Conservation (phyloP, 345 rosid species). For the Passiflora organensis region DNA sequence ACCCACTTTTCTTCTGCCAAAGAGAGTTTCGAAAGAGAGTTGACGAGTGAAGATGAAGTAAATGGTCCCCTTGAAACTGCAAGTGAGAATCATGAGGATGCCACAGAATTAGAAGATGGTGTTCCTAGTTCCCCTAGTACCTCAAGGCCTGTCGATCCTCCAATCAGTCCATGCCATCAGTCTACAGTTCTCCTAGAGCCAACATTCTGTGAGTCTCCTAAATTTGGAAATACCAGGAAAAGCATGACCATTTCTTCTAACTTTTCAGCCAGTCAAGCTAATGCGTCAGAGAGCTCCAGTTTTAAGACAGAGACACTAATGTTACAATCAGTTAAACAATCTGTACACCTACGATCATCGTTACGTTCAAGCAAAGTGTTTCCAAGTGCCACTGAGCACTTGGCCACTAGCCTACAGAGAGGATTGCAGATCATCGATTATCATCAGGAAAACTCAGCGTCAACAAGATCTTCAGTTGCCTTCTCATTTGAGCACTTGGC, state of each 20-base stretch:
- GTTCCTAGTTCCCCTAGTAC: slow-evolving; percentile 14
- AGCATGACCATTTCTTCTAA: slow-evolving; percentile 51
- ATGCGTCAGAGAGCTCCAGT: slow-evolving; percentile 38
- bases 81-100: slow-evolving; percentile 34
- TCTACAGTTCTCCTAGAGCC: slow-evolving; percentile 73
- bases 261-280: slow-evolving; percentile 45
- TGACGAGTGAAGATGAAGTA: slow-evolving; percentile 53
- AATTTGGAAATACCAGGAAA: slow-evolving; percentile 64
- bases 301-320: slow-evolving; percentile 19
- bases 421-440: slow-evolving; percentile 79
- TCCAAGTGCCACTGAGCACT: slow-evolving; percentile 64
- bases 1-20: slow-evolving; percentile 50
- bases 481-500: slow-evolving; percentile 77
- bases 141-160: slow-evolving; percentile 31
- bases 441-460: slow-evolving; percentile 51
- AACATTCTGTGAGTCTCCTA: slow-evolving; percentile 80
- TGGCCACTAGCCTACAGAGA: slow-evolving; percentile 91
- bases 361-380: slow-evolving; percentile 65
- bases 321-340: slow-evolving; percentile 36
- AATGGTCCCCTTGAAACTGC: slow-evolving; percentile 42
- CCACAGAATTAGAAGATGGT: slow-evolving; percentile 23
- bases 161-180: slow-evolving; percentile 41
- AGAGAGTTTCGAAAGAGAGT: slow-evolving; percentile 61
- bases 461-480: slow-evolving; percentile 57
- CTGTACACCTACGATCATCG: slow-evolving; percentile 63